Evolutionary conservation across 2,329 filamentous ascomycete genomes (phyloP), one percentile per base, ranked within the genome.

Genomic region (Pseudofabraea citricarpa): DNA sequence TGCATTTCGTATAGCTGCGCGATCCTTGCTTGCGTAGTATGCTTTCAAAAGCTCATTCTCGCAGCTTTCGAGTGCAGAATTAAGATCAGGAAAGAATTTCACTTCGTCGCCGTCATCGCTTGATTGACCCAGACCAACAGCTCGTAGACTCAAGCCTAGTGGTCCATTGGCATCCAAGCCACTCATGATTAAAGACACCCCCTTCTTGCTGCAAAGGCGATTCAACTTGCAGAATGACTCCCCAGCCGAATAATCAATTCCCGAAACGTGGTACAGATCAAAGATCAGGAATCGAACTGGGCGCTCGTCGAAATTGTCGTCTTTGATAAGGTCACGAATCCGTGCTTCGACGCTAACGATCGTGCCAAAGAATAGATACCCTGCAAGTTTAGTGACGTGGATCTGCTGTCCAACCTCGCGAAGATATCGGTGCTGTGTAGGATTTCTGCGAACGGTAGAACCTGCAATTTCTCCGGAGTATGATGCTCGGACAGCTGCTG

Each of bases 361-460:
- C 3, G 90, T 97, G 13, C 93, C 93, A 55, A 98, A 98, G 72
- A 98, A 98, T n/a, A 98, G 77, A 59, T 91, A 97, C 0, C 93
- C 91, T 0, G 87, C 85, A 13, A 98, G 75, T 64, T 97, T 97
- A 57, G 95, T 85, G 39, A 97, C 83, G 46, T 87, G 85, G 24
- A 94, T 93, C 61, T 98, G 93, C 23, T 80, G 77, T 3, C 91
- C 90, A 13, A 93, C 90, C 52, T 91, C 78, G 48, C 83, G 83
- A 4, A 98, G 71, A 59, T 93, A 98, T 46, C 86, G 81, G 47
- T 90, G 84, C 56, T 98, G 93, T 3, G 90, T 83, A 1, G 88
- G 87, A 53, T 95, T 95, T 42, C 93, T 82, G 41, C 93, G 79
- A 21, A 98, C 93, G 0, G 93, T 96, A 1, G 93, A 97, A 24